Base-by-base conservation (phyloP, 352 stramenopile genomes). In the Pythium dissimile region DNA sequence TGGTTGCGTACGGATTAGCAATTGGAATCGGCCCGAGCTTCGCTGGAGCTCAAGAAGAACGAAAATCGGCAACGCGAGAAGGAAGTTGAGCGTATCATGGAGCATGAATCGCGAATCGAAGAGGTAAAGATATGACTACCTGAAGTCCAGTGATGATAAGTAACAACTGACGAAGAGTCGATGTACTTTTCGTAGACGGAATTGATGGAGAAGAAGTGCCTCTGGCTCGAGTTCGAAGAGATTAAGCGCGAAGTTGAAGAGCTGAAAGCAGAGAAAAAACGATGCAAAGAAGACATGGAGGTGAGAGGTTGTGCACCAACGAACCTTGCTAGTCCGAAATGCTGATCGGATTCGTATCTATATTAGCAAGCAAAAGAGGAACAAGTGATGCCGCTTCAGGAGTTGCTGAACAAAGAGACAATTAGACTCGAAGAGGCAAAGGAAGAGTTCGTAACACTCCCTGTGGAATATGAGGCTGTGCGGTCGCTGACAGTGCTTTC, bases 141-240 rank as follows among this genome's bases (percentile, higher is more conserved):
- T 44, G 2, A 27, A 20, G 23, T 46, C 10, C 37, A 20, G 23
- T 46, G 20, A 26, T 32, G 3, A 2, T 18, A 16, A 44, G n/a
- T 2, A 1, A 21, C 30, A 15, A 23, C 3, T 9, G 16, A 31
- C 31, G 24, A 56, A 1, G 21, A 37, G 18, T 26, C 23, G 48
- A n/a, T 15, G 1, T 52, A 7, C 12, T 42, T 58, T 11, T 34
- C 65, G 12, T 61, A 93, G 78, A 93, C 84, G 11, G 67, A 72
- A 10, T 57, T 92, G 45, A 91, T 95, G 78, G 76, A 95, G 68
- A 92, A 92, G 51, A 94, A 94, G 37, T 87, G 83, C 23, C 35
- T 93, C 30, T 95, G 84, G 86, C 77, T 95, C 24, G 69, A 92
- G 50, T 91, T 92, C 53, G 79, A 94, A 48, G 73, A 93, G 27